Base-by-base conservation (phyloP, 768 basidiomycete species). In the Paxillus ammoniavirescens region DNA sequence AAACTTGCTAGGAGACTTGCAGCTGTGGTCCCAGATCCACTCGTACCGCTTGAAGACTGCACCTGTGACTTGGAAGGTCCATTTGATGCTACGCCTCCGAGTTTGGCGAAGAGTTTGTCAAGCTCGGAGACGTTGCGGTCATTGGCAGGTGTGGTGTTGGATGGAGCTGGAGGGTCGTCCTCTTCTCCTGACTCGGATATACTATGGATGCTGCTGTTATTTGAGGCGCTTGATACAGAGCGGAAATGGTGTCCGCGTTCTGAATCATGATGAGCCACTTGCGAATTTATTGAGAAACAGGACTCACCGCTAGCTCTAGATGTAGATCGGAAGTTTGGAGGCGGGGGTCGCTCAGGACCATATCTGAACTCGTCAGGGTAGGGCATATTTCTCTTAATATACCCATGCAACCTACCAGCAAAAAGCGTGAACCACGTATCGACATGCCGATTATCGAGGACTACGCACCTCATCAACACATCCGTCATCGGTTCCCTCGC, bases 361-460 rank as follows among this genome's bases (percentile, higher is more conserved):
- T 87, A 89, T 54, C 80, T 77, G 63, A 75, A 89, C 53, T 87
- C 76, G 55, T 89, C 82, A 12, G 90, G 90, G 65, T 92, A 91
- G 9, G 82, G 77, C 15, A 78, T 49, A 48, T 86, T 86, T 61
- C 76, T 74, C 72, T 82, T 83, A 65, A 89, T 79, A 61, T 82
- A 89, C 1, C 75, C 76, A 65, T 86, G 86, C 18, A 91, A 68
- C 60, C 87, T 87, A 55, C 15, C 21, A 23, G 45, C 14, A 31
- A 21, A 14, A 9, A 31, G 37, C 30, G 31, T 58, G 35, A 57
- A 46, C 35, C 15, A 40, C 1, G 13, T 5, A 30, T 10, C 17
- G 2, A n/a, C 13, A n/a, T 36, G 28, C 21, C 10, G 2, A 15
- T 31, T 7, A 31, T 23, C 31, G 33, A 28, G 47, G 33, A 33